These are phyloP conservation scores for Fagus sylvatica DNA, from an alignment of 306 rosid species.

Conservation along the genomic window DNA sequence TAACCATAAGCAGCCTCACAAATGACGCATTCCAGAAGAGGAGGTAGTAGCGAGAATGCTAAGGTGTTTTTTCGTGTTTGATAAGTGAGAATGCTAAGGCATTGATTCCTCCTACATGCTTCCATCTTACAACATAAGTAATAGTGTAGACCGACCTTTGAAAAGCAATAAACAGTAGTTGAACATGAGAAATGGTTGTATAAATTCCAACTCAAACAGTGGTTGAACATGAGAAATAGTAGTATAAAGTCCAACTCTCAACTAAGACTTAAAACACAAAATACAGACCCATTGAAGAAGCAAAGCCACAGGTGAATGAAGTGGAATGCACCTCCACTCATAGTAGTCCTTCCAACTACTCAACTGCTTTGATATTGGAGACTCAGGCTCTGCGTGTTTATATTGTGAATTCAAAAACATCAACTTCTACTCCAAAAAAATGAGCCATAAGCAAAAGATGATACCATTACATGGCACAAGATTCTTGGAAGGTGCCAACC, in stretches of 20 bases:
- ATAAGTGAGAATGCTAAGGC: neutral
- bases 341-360: conserved; percentile 74
- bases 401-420: conserved; percentile 14
- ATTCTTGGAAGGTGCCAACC: conserved; percentile 65
- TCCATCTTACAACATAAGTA: neutral
- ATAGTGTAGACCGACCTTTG: neutral
- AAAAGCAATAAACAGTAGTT: conserved; percentile 1
- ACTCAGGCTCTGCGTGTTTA: conserved; percentile 59
- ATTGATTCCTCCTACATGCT: neutral
- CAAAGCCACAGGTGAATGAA: conserved; percentile 77
- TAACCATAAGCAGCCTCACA: neutral
- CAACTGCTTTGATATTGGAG: conserved; percentile 44
- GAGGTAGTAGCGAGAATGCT: neutral
- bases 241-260: conserved; percentile 21
- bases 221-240: conserved; percentile 30
- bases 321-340: conserved; percentile 78
- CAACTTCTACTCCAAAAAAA: conserved; percentile 15
- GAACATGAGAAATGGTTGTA: neutral
- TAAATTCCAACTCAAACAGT: conserved; percentile 13
- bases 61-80: neutral
- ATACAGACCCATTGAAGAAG: conserved; percentile 89
- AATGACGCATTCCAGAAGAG: neutral
- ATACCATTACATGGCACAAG: conserved; percentile 67
- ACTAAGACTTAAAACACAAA: conserved; percentile 8
- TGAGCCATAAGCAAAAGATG: conserved; percentile 24